phyloP scores from a whole-genome alignment of 768 basidiomycete genomes.

The Rubroboletus satanas region DNA sequence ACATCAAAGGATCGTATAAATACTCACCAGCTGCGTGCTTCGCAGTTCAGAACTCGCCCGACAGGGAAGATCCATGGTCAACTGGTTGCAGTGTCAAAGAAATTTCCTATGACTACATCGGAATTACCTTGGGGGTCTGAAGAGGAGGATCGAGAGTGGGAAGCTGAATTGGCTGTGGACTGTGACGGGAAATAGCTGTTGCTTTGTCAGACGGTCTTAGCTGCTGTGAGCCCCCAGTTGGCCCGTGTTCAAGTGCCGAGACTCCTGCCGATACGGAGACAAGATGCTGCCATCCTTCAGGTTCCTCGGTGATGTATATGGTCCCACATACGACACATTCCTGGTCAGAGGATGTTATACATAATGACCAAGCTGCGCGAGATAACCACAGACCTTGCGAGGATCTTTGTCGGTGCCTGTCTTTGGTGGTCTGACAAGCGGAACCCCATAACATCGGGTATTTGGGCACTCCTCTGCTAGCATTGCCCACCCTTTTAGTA shows the following conservation, averaged over 20 bases:
- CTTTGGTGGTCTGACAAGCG: constrained; percentile 78
- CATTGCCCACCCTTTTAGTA: constrained; percentile 86
- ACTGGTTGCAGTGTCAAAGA: constrained; percentile 15
- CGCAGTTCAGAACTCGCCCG: constrained; percentile 13
- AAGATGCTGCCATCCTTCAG: constrained; percentile 46
- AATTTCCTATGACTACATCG: not conserved
- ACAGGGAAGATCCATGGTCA: constrained; percentile 19
- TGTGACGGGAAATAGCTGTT: constrained; percentile 13
- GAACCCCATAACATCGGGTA: constrained; percentile 67
- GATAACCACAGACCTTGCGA: constrained; percentile 49
- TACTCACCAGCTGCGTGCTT: constrained; percentile 17
- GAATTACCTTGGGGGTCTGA: constrained; percentile 27
- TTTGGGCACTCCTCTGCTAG: constrained; percentile 83
- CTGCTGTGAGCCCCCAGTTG: constrained; percentile 1
- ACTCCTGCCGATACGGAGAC: constrained; percentile 27
- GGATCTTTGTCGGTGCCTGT: constrained; percentile 56
- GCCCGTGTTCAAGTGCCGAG: constrained; percentile 2
- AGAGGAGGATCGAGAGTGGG: constrained; percentile 32
- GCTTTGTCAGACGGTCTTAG: constrained; percentile 9
- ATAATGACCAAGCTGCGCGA: not conserved
- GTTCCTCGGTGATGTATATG: constrained; percentile 57
- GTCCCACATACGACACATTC: constrained; percentile 75
- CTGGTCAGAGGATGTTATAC: constrained; percentile 34
- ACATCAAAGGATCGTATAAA: not conserved
- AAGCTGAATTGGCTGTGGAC: constrained; percentile 32